Percentiles rank a stretch among this genome's conserved stretches.
phyloP scores from a whole-genome alignment of 345 rosid species.

The Durio zibethinus region DNA sequence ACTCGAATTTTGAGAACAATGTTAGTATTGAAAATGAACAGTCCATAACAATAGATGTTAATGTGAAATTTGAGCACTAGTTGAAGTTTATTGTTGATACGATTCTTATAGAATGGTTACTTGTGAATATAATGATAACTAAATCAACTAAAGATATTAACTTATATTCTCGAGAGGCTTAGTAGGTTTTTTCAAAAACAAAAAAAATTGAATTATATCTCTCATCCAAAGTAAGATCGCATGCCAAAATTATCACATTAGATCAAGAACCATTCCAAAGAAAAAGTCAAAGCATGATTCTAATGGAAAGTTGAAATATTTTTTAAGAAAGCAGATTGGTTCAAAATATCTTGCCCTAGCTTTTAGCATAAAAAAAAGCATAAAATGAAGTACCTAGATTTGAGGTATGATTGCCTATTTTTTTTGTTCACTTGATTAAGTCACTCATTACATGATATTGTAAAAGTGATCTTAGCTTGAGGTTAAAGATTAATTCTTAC shows the following conservation, averaged over 20 bases:
- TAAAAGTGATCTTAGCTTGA: slow-evolving; percentile 1
- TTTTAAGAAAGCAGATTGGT: slow-evolving; percentile 49
- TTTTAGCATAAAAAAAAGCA: slow-evolving; percentile 63
- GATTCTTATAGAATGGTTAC: slow-evolving; percentile 38
- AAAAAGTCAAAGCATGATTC: slow-evolving; percentile 49
- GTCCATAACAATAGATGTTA: slow-evolving; percentile 17
- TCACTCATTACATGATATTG: neutral
- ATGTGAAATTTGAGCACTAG: slow-evolving; percentile 31
- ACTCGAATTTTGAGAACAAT: slow-evolving; percentile 26
- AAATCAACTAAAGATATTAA: slow-evolving; percentile 43
- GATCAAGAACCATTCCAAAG: slow-evolving; percentile 42
- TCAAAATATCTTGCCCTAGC: slow-evolving; percentile 50
- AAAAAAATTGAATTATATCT: slow-evolving; percentile 57
- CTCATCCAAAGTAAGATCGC: slow-evolving; percentile 46
- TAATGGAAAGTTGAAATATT: slow-evolving; percentile 50
- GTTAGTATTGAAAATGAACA: slow-evolving; percentile 29
- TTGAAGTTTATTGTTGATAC: slow-evolving; percentile 40
- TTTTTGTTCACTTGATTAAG: neutral
- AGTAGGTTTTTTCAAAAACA: slow-evolving; percentile 45
- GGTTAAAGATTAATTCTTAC: neutral
- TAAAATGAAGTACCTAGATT: slow-evolving; percentile 62
- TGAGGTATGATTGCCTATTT: slow-evolving; percentile 48
- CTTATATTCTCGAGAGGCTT: slow-evolving; percentile 39
- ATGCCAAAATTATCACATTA: slow-evolving; percentile 41
- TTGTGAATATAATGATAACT: slow-evolving; percentile 38